Conservation (phyloP, 176 grass and related monocot species). For the Chloris gayana region DNA sequence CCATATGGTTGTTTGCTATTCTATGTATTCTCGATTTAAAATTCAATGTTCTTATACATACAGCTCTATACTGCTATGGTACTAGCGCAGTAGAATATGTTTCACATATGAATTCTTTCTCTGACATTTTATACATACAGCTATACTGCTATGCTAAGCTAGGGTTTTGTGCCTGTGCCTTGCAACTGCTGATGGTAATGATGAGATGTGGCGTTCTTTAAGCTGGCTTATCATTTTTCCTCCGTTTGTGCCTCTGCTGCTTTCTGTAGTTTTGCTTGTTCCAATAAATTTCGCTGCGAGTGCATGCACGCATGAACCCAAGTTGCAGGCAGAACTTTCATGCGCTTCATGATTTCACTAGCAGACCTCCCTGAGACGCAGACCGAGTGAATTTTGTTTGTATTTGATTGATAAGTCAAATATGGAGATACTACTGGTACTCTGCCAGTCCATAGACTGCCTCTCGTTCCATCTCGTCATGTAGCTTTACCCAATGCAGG, state of each 20-base stretch:
- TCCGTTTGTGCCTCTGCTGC: background rate
- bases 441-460: conserved; percentile 28
- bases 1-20: background rate
- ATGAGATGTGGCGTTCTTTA: conserved; percentile 51
- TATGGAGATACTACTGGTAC: background rate
- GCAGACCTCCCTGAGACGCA: conserved; percentile 9
- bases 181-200: conserved; percentile 39
- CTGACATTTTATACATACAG: no score
- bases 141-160: conserved; percentile 41
- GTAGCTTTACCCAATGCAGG: conserved; percentile 12
- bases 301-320: conserved; percentile 29
- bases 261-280: conserved; percentile 25
- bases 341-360: conserved; percentile 51
- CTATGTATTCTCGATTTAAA: background rate
- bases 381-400: conserved; percentile 33
- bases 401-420: conserved; percentile 9
- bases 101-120: background rate
- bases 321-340: conserved; percentile 38
- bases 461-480: conserved; percentile 4
- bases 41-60: background rate
- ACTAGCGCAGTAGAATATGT: background rate
- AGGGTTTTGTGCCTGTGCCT: conserved; percentile 58
- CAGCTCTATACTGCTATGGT: background rate
- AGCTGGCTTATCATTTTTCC: conserved; percentile 36
- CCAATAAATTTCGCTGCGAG: conserved; percentile 38